Evolutionary conservation across 2,329 filamentous ascomycete species (phyloP).

Genomic region (Diaporthe sp.): DNA sequence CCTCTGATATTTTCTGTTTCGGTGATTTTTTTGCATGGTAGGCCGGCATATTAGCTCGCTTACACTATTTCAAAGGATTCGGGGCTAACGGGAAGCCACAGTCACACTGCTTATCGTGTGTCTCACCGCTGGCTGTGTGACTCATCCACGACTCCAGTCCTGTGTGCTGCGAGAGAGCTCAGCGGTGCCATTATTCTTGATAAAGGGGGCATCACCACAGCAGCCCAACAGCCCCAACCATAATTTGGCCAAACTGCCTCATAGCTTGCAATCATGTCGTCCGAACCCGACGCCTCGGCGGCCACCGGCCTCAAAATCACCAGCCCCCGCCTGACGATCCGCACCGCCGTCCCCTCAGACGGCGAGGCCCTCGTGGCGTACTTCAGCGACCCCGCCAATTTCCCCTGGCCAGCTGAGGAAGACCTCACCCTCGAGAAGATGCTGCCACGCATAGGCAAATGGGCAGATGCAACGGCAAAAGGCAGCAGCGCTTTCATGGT

Average conservation of each 20-base stretch:
- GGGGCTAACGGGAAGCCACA: neutral
- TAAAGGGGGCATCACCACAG: neutral
- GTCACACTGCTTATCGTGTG: neutral
- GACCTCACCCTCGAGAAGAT: constrained; percentile 39
- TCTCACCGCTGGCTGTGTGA: constrained; percentile 1
- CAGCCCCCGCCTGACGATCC: constrained; percentile 59
- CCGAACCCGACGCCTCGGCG: neutral
- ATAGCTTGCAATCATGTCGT: constrained; percentile 5
- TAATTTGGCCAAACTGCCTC: neutral
- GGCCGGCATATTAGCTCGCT: neutral
- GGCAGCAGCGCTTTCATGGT: constrained; percentile 43
- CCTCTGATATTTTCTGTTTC: neutral
- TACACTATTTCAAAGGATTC: neutral
- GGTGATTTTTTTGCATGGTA: neutral
- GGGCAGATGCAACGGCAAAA: constrained; percentile 36
- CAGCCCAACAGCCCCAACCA: neutral
- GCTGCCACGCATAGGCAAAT: constrained; percentile 26
- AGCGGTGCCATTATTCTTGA: neutral
- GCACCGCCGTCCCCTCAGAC: constrained; percentile 48
- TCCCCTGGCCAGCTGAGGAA: constrained; percentile 30
- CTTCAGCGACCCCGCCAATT: constrained; percentile 41
- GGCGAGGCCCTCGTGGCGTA: constrained; percentile 37
- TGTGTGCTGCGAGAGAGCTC: too few species aligned
- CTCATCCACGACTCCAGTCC: neutral
- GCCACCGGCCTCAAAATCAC: constrained; percentile 46